Evolutionary conservation across 2,329 filamentous ascomycete genomes (phyloP), one percentile per base, ranked within the genome.

Genomic region (Cercospora sp.): DNA sequence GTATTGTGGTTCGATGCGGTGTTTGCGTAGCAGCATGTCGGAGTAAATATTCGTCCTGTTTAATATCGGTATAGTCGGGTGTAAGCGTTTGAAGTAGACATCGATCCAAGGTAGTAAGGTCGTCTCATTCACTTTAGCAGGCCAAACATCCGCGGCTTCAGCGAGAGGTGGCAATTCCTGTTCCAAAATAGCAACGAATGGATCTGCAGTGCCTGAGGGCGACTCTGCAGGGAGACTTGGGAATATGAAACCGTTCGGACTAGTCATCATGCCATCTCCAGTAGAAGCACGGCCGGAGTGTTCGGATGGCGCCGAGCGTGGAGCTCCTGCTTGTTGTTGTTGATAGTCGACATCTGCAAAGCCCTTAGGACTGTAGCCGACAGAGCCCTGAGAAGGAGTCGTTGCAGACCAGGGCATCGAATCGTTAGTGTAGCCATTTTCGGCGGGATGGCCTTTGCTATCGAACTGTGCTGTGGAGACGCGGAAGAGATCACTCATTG

Each of bases 31-130:
- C 32, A 82, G 73, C 74, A 82, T 81, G 10, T 79, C 77, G n/a
- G 76, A 80, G 66, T 80, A 82, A n/a, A 82, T 68, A 9, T 77
- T 77, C 0, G 79, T 80, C 1, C 80, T 76, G 69, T 79, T 81
- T 3, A 82, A 66, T 2, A 82, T 77, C 2, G 81, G 81, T 37
- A 82, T 72, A 0, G 81, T 82, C 3, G 80, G 79, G 66, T 82
- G 80, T 45, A 82, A 68, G 18, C 81, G 79, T 61, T 82, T 81
- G 67, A 82, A 82, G 66, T 81, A 82, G 3, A 82, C 80, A 53
- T 82, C 80, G 18, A 82, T 77, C 75, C 75, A 77, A 0, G 73
- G 74, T 12, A 77, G 65, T 26, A 82, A 77, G 24, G 79, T 81
- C 1, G 77, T 77, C 66, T 82, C 81, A 51, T 76, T 77, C 64